Evolutionary conservation across 2,329 filamentous ascomycete genomes (phyloP).

Genomic region (Didymosphaeria variabile): DNA sequence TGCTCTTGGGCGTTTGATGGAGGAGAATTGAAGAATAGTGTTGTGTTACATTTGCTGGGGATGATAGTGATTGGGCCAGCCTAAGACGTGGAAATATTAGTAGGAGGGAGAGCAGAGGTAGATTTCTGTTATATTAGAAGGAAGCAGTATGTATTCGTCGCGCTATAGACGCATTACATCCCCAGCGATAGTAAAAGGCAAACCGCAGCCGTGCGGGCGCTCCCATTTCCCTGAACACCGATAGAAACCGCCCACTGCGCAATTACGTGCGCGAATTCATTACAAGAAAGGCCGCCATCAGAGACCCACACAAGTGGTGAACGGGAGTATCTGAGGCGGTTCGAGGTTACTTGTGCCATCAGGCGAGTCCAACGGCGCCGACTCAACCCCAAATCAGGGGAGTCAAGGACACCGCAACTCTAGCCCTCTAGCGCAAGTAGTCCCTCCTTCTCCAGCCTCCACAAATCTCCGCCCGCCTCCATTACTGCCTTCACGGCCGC

Average conservation of each 20-base stretch:
- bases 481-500: conserved; percentile 73
- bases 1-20: not conserved
- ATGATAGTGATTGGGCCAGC: not conserved
- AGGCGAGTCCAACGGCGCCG: conserved; percentile 5
- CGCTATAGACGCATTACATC: conserved; percentile 26
- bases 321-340: not conserved
- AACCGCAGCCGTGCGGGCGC: conserved; percentile 1
- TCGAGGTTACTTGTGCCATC: not conserved
- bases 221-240: conserved; percentile 2
- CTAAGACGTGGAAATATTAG: not conserved
- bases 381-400: not conserved
- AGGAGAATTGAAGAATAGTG: not conserved
- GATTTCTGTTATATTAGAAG: not conserved
- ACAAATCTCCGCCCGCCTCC: conserved; percentile 73
- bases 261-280: not conserved
- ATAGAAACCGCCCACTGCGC: not conserved
- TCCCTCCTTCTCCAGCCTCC: conserved; percentile 54
- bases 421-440: conserved; percentile 39
- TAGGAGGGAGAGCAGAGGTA: not conserved
- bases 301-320: no score
- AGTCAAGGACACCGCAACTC: conserved; percentile 14
- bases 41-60: not conserved
- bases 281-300: conserved; percentile 8
- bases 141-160: conserved; percentile 16
- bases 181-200: conserved; percentile 12